These are phyloP conservation scores for Komagataella kurtzmanii DNA, from an alignment of 805 yeast genomes.

Conservation along the genomic window DNA sequence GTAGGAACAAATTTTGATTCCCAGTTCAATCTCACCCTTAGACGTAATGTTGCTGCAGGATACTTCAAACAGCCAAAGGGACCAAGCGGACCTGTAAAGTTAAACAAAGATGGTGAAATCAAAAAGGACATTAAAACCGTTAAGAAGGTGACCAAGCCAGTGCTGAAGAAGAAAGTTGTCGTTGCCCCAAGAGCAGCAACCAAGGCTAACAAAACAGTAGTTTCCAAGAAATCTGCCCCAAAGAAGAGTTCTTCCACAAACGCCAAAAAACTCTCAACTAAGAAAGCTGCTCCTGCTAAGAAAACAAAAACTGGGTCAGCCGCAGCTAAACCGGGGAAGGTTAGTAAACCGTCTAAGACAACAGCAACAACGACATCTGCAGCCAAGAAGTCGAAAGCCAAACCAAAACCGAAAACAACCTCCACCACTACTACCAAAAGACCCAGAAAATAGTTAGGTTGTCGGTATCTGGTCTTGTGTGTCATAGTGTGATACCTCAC, in stretches of 20 bases:
- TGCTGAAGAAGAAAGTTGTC: conserved; percentile 17
- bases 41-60: conserved; percentile 70
- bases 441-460: neutral
- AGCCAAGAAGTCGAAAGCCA: neutral
- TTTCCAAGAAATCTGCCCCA: conserved; percentile 15
- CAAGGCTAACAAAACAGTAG: conserved; percentile 7
- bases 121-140: conserved; percentile 11
- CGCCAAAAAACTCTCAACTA: conserved; percentile 6
- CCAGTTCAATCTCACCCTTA: conserved; percentile 64
- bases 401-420: neutral
- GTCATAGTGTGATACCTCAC: neutral
- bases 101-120: conserved; percentile 21
- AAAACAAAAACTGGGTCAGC: neutral
- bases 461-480: neutral
- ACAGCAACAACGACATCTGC: neutral
- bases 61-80: conserved; percentile 80
- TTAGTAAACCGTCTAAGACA: neutral
- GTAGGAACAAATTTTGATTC: conserved; percentile 58
- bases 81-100: conserved; percentile 74
- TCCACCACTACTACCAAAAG: neutral
- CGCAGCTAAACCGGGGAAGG: neutral
- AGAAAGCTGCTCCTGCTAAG: neutral
- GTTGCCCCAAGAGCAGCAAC: neutral
- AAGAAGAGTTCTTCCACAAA: conserved; percentile 15
- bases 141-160: conserved; percentile 17